Evolutionary conservation across 2,329 filamentous ascomycete genomes (phyloP).

Genomic region (Talaromyces sp.): DNA sequence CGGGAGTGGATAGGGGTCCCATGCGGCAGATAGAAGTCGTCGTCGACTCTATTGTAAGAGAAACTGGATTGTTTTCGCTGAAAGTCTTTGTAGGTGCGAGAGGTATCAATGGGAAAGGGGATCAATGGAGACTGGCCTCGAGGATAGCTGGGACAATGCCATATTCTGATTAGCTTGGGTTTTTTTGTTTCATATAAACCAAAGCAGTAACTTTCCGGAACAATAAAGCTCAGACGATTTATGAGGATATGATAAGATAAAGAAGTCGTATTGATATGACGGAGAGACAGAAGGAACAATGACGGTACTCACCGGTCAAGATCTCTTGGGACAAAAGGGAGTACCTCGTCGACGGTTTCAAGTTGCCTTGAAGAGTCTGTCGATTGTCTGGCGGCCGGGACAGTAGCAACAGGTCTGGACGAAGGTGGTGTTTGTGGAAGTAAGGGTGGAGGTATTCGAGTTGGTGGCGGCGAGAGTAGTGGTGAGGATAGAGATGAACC

Average conservation of each 20-base stretch:
- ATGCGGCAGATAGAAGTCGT: conserved; percentile 35
- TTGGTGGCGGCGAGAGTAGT: conserved; percentile 20
- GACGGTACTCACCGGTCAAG: conserved; percentile 18
- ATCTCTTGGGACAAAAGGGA: conserved; percentile 19
- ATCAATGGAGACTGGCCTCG: conserved; percentile 34
- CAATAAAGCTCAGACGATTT: neutral
- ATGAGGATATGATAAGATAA: conserved; percentile 1
- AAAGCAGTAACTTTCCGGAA: conserved; percentile 1
- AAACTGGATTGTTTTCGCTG: conserved; percentile 20
- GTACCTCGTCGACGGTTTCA: conserved; percentile 17
- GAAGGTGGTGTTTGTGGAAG: conserved; percentile 7
- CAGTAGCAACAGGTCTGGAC: neutral
- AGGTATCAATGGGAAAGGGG: conserved; percentile 33
- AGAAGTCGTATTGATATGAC: neutral
- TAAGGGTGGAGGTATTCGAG: conserved; percentile 13
- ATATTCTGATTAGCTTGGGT: conserved; percentile 9
- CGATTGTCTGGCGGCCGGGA: conserved; percentile 1
- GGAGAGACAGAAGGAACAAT: neutral
- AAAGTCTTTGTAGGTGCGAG: conserved; percentile 21
- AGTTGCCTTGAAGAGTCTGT: conserved; percentile 15
- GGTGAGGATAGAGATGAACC: conserved; percentile 6
- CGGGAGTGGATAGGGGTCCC: conserved; percentile 38
- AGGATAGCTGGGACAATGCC: conserved; percentile 35
- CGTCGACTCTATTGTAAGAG: conserved; percentile 21
- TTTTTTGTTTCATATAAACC: conserved; percentile 7